Percentiles rank a stretch among this genome's conserved stretches.
phyloP scores from a whole-genome alignment of 2,329 filamentous ascomycete species.

The Fusarium bactridioides region DNA sequence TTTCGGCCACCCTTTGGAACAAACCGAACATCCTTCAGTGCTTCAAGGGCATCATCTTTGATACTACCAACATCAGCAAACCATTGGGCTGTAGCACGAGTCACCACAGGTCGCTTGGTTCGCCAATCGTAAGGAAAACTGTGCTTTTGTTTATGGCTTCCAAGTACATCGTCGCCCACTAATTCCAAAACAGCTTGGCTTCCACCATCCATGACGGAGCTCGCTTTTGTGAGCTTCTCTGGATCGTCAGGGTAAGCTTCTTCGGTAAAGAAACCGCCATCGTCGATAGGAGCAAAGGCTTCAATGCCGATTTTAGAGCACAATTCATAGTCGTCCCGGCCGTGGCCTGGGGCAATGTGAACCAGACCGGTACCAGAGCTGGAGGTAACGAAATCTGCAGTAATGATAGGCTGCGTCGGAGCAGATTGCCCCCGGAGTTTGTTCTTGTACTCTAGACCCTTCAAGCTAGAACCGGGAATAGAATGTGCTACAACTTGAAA shows the following conservation, averaged over 20 bases:
- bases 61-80: slow-evolving; percentile 91
- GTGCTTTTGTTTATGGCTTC: slow-evolving; percentile 77
- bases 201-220: slow-evolving; percentile 76
- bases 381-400: slow-evolving; percentile 87
- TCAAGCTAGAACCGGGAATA: slow-evolving; percentile 71
- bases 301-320: slow-evolving; percentile 75
- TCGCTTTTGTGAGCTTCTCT: slow-evolving; percentile 68
- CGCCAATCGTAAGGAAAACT: slow-evolving; percentile 99
- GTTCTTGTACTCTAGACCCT: slow-evolving; percentile 73
- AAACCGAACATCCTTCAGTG: slow-evolving; percentile 78
- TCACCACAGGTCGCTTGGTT: slow-evolving; percentile 90
- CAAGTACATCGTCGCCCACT: slow-evolving; percentile 71
- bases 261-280: slow-evolving; percentile 80
- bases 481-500: slow-evolving; percentile 62
- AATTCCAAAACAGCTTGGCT: slow-evolving; percentile 74
- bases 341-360: slow-evolving; percentile 92
- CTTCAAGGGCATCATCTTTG: slow-evolving; percentile 74
- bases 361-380: slow-evolving; percentile 96
- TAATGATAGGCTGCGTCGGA: slow-evolving; percentile 72
- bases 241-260: slow-evolving; percentile 79
- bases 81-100: slow-evolving; percentile 95
- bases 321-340: slow-evolving; percentile 93
- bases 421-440: slow-evolving; percentile 69
- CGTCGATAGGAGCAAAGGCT: slow-evolving; percentile 83
- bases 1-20: slow-evolving; percentile 77